Conservation (phyloP, 1,284 basidiomycete species). For the Microbotryum lychnidis-dioicae region DNA sequence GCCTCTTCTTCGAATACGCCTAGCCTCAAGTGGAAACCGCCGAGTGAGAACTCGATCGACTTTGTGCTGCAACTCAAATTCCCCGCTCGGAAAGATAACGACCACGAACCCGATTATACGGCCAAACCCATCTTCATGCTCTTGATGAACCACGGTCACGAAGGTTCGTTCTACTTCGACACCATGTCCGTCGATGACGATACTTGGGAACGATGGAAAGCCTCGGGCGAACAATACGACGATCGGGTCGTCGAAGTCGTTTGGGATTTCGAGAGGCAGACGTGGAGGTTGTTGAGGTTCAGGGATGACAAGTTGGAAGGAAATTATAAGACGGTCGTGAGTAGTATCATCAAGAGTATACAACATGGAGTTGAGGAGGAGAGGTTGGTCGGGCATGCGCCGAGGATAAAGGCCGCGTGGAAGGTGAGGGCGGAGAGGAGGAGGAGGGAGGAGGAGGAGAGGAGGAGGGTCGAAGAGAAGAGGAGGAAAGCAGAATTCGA, state of each 20-base stretch:
- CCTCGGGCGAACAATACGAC: slow-evolving; percentile 69
- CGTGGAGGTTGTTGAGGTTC: slow-evolving; percentile 85
- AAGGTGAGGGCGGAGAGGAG: slow-evolving; percentile 26
- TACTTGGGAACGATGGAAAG: slow-evolving; percentile 91
- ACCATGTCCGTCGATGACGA: slow-evolving; percentile 75
- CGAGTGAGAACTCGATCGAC: slow-evolving; percentile 95
- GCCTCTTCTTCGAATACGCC: too few relatives aligned
- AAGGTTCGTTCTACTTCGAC: slow-evolving; percentile 60
- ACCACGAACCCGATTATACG: slow-evolving; percentile 61
- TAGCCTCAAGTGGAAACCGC: slow-evolving; percentile 98
- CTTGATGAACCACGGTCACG: slow-evolving; percentile 47
- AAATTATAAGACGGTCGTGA: slow-evolving; percentile 72
- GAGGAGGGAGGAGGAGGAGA: not conserved
- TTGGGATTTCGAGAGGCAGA: slow-evolving; percentile 61
- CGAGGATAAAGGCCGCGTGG: slow-evolving; percentile 31
- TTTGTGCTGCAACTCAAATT: slow-evolving; percentile 91
- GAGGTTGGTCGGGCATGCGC: slow-evolving; percentile 31
- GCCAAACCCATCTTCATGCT: slow-evolving; percentile 82
- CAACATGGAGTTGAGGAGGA: slow-evolving; percentile 70
- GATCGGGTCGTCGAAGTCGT: slow-evolving; percentile 89
- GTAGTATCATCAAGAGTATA: slow-evolving; percentile 77
- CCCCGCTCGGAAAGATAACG: slow-evolving; percentile 55
- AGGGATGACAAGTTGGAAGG: slow-evolving; percentile 83
- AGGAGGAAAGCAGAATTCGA: too few relatives aligned
- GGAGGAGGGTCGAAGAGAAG: too few relatives aligned